These are phyloP conservation scores for Ottelia alismoides DNA, from an alignment of 106 monocot species.

Conservation along the genomic window DNA sequence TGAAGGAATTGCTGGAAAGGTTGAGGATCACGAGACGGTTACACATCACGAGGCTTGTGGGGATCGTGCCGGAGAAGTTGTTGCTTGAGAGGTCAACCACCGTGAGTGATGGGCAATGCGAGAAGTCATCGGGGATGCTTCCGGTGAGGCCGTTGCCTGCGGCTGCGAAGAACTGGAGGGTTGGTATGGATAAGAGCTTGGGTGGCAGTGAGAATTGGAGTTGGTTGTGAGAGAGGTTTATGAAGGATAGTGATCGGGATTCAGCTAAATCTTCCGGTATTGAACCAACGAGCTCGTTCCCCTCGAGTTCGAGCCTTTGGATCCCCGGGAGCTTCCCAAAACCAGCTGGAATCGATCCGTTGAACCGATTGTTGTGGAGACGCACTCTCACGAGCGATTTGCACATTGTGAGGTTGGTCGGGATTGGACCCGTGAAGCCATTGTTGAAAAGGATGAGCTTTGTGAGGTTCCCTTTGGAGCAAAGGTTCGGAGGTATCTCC, in stretches of 20 bases:
- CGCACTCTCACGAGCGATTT: too few species aligned
- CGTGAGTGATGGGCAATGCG: constrained; percentile 40
- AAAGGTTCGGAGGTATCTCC: constrained; percentile 31
- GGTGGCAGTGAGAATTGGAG: too few species aligned
- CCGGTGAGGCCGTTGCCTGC: constrained; percentile 52
- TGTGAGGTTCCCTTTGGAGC: too few species aligned
- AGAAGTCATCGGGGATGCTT: constrained; percentile 37
- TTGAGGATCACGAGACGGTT: constrained; percentile 40
- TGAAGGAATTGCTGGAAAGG: constrained; percentile 36
- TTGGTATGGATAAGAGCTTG: too few species aligned
- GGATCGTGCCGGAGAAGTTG: constrained; percentile 36
- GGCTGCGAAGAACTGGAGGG: constrained; percentile 43
- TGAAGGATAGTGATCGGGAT: too few species aligned
- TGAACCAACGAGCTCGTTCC: too few species aligned
- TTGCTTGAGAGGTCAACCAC: constrained; percentile 59
- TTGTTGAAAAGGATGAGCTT: too few species aligned
- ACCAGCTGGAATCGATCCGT: constrained; percentile 51
- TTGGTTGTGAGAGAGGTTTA: too few species aligned
- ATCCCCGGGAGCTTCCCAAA: too few species aligned
- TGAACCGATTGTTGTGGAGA: constrained; percentile 12
- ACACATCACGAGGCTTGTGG: constrained; percentile 39
- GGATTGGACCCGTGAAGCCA: too few species aligned
- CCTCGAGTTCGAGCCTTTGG: too few species aligned
- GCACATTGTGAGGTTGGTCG: constrained; percentile 57
- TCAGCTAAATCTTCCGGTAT: constrained; percentile 27